Base-by-base conservation (phyloP, 306 rosid genomes). In the Echinosophora koreensis region DNA sequence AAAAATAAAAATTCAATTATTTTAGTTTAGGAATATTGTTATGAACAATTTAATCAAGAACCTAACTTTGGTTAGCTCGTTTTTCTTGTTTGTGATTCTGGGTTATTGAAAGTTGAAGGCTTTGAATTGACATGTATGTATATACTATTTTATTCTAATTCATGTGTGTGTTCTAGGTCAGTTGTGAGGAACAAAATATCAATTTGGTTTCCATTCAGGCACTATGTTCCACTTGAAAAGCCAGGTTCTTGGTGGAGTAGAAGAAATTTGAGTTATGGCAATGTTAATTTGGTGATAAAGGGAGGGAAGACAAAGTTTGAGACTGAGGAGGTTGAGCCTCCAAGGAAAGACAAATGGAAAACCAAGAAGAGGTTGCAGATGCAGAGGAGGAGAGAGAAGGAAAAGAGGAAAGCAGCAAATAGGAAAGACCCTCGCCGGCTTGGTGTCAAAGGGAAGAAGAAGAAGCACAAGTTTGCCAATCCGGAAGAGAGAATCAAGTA, bases 361-460 rank as follows among this genome's bases (percentile, higher is more conserved):
- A 90, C 88, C 14, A 92, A 95, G 87, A 95, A 90, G 88, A 89
- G 74, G 87, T 80, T 94, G 82, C 92, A 92, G 92, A 13, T 86
- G 80, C 90, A 88, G 84, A 88, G 93, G 83, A 89, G 52, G 88
- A 90, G 87, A 62, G 96, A 86, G 63, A 94, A 92, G 79, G 83
- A 88, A 88, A 81, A 83, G 87, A 94, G 97, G 67, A 94, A 79
- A 84, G 80, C 88, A 1, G 97, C 95, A 10, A 90, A 91, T 87
- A 94, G 88, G 84, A 89, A 34, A n/a, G 95, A 92, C 82, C 98
- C 98, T 0, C 92, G 98, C 17, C 71, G 83, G 37, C 92, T 94
- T 2, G 85, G 93, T 6, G 81, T 86, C 54, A 86, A 88, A 84
- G 85, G 92, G 83, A 89, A 89, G 86, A 94, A 84, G 80, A 89